Evolutionary conservation across 805 yeast genomes (phyloP).

Genomic region (Kodamaea sagamina): DNA sequence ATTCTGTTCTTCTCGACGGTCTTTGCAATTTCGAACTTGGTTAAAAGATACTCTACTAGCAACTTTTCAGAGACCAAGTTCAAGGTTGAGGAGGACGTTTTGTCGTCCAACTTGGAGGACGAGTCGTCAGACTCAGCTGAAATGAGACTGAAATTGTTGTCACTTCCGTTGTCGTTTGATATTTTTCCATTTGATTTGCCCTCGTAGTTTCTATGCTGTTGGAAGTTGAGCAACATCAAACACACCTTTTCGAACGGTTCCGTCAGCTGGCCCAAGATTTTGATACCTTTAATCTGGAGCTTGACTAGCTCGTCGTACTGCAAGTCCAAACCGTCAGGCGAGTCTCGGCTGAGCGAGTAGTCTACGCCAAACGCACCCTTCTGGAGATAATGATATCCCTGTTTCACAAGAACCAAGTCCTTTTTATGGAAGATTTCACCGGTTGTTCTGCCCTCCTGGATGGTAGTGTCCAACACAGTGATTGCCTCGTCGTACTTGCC

Average conservation of each 20-base stretch:
- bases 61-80: conserved; percentile 17
- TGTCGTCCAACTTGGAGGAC: neutral
- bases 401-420: conserved; percentile 52
- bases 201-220: conserved; percentile 5
- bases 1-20: conserved; percentile 29
- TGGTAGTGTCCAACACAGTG: conserved; percentile 12
- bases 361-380: conserved; percentile 37
- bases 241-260: conserved; percentile 73
- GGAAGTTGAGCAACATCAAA: conserved; percentile 42
- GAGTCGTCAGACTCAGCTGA: neutral
- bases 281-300: conserved; percentile 44
- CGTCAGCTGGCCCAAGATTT: conserved; percentile 57
- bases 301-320: conserved; percentile 13
- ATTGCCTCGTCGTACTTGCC: conserved; percentile 43
- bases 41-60: conserved; percentile 36
- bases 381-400: conserved; percentile 51
- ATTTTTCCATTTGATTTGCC: neutral
- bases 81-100: conserved; percentile 1
- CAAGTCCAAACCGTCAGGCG: conserved; percentile 5
- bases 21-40: conserved; percentile 30
- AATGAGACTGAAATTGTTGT: neutral
- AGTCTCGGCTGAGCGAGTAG: conserved; percentile 15
- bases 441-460: neutral
- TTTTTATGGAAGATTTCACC: conserved; percentile 18
- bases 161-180: conserved; percentile 1